Conservation (phyloP, 2,329 filamentous ascomycete genomes). For the Aplosporella prunicola region DNA sequence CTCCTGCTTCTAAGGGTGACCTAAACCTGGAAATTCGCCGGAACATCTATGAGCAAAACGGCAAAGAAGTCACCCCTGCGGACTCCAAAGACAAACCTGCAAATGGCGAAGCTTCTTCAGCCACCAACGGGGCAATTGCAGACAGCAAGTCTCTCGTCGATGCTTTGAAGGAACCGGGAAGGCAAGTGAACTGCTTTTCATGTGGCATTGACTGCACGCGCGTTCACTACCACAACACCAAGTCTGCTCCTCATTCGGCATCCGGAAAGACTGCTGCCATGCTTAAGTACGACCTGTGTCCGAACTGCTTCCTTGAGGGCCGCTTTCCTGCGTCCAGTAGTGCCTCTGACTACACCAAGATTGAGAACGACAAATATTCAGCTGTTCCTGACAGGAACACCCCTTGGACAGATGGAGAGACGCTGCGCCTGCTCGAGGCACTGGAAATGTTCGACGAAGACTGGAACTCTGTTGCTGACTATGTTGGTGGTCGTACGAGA, state of each 20-base stretch:
- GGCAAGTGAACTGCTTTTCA: constrained; percentile 70
- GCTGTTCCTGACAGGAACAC: constrained; percentile 72
- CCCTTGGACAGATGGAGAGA: constrained; percentile 84
- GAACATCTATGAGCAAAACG: constrained; percentile 89
- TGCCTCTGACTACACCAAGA: constrained; percentile 72
- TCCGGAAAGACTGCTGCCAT: constrained; percentile 46
- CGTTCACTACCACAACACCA: constrained; percentile 61
- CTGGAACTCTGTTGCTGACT: constrained; percentile 86
- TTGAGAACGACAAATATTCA: constrained; percentile 80
- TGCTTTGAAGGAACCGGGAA: constrained; percentile 52
- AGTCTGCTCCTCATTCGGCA: constrained; percentile 41
- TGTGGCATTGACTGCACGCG: constrained; percentile 85
- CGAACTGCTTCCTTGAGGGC: constrained; percentile 78
- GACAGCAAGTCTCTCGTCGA: constrained; percentile 54
- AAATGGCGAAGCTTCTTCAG: constrained; percentile 52
- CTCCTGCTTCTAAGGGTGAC: constrained; percentile 62
- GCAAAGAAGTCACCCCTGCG: constrained; percentile 68
- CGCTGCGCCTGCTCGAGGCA: constrained; percentile 79
- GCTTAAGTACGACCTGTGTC: constrained; percentile 78
- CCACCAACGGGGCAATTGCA: constrained; percentile 57
- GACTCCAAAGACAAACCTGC: constrained; percentile 54
- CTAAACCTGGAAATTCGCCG: constrained; percentile 87
- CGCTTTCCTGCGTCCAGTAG: constrained; percentile 72
- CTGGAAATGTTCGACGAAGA: constrained; percentile 91
- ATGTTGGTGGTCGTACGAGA: constrained; percentile 81